Evolutionary conservation across 2,329 filamentous ascomycete genomes (phyloP), one percentile per base, ranked within the genome.

Genomic region (Polytolypa hystricis): DNA sequence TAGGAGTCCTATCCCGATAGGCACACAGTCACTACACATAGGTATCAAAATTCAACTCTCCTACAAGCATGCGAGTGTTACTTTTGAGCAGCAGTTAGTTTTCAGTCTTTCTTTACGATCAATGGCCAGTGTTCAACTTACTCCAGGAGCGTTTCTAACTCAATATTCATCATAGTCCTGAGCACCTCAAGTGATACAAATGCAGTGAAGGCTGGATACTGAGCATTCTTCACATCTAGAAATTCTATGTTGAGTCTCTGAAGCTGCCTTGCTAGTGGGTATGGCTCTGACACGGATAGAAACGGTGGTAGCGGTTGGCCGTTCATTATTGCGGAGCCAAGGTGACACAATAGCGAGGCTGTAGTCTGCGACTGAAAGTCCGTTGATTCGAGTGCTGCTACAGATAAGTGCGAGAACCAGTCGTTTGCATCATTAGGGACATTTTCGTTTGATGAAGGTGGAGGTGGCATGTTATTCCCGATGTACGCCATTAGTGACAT

Each of bases 161-260:
- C 50, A 28, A 48, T 52, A 25, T 48, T 51, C 10, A 57, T 44
- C 33, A 56, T 49, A 5, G 50, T 52, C 21, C 54, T 47, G 30
- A 57, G 14, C 5, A 85, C 74, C 52, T 84, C 79, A 42, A 84
- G 62, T 9, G 83, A 73, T 0, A 80, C 79, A 56, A 84, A 85
- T 28, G 79, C 77, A 5, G 77, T 73, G 56, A 83, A 84, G 0
- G 79, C 79, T 0, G 77, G 76, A 50, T 84, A 76, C 8, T 74
- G 69, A 37, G 83, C 68, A 53, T 84, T 77, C 35, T 65, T 56
- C 3, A 80, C 61, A 47, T 70, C 72, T 30, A 84, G 52, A 14
- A 83, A 69, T 37, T 72, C 68, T 4, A 58, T 56, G 45, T 78
- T 71, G 7, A 81, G 57, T 5, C 60, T 58, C 37, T 77, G 70